These are phyloP conservation scores for Phoma sp. DNA, from an alignment of 2,329 filamentous ascomycete genomes.

Conservation along the genomic window DNA sequence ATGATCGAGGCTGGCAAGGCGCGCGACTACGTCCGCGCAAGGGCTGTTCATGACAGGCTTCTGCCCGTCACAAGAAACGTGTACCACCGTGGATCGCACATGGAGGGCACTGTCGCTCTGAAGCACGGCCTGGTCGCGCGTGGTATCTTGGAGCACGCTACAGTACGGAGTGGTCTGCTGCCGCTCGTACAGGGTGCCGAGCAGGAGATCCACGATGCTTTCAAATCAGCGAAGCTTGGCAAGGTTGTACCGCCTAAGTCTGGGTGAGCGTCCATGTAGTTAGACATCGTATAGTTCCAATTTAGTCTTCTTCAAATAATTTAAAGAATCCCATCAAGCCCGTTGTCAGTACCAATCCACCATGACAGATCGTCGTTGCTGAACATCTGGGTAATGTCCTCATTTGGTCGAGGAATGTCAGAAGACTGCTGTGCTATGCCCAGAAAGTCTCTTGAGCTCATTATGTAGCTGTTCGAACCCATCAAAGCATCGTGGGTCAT, in stretches of 20 bases:
- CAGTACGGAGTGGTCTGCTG: constrained; percentile 57
- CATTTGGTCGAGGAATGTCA: constrained; percentile 29
- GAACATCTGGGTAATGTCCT: constrained; percentile 34
- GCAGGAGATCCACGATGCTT: constrained; percentile 52
- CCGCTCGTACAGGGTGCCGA: constrained; percentile 53
- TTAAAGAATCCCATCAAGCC: constrained; percentile 4
- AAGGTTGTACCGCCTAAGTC: constrained; percentile 39
- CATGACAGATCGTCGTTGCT: constrained; percentile 26
- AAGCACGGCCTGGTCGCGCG: constrained; percentile 60
- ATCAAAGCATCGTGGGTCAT: not conserved
- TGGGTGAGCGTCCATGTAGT: constrained; percentile 1
- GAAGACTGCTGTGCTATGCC: constrained; percentile 33
- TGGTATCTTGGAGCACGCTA: constrained; percentile 58
- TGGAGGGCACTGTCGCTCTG: constrained; percentile 60
- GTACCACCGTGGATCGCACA: constrained; percentile 61
- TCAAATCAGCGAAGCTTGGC: constrained; percentile 41
- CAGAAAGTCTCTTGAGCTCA: constrained; percentile 24
- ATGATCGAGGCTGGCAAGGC: constrained; percentile 59
- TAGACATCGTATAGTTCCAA: not conserved
- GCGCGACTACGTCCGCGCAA: constrained; percentile 56
- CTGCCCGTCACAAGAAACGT: constrained; percentile 61
- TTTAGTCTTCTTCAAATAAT: not conserved
- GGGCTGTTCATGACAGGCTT: constrained; percentile 58
- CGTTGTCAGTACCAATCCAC: constrained; percentile 21
- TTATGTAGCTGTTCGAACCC: not conserved